Evolutionary conservation across 306 rosid genomes (phyloP).

Genomic region (Datisca glomerata): DNA sequence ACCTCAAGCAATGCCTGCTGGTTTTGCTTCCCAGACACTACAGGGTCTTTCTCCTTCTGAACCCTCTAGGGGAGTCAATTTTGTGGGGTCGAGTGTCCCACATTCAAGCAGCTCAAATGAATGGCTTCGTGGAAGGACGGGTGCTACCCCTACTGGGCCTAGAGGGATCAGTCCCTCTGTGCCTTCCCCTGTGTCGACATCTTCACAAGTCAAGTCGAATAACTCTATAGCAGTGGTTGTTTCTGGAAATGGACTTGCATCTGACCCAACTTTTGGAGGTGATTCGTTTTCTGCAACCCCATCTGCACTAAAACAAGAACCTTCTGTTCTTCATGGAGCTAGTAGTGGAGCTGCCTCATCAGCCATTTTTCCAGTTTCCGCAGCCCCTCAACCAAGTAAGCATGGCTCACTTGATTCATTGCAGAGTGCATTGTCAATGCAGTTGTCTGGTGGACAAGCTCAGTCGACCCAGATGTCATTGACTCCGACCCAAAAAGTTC

Average conservation of each 20-base stretch:
- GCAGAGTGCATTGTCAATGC: slow-evolving; percentile 47
- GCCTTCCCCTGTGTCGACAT: slow-evolving; percentile 24
- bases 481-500: slow-evolving; percentile 39
- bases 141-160: slow-evolving; percentile 40
- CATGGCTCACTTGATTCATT: slow-evolving; percentile 50
- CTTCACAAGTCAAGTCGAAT: slow-evolving; percentile 33
- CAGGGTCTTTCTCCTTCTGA: slow-evolving; percentile 36
- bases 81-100: slow-evolving; percentile 32
- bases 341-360: slow-evolving; percentile 32
- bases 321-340: slow-evolving; percentile 37
- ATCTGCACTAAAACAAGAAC: slow-evolving; percentile 36
- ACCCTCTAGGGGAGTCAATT: slow-evolving; percentile 23
- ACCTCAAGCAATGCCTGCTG: slow-evolving; percentile 44
- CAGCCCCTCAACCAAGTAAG: slow-evolving; percentile 40
- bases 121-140: slow-evolving; percentile 55
- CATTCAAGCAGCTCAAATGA: slow-evolving; percentile 38
- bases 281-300: slow-evolving; percentile 45
- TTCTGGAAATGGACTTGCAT: slow-evolving; percentile 71
- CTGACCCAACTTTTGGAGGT: slow-evolving; percentile 33
- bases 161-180: slow-evolving; percentile 40
- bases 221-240: slow-evolving; percentile 32
- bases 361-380: slow-evolving; percentile 43
- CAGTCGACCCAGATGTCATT: slow-evolving; percentile 38
- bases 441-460: slow-evolving; percentile 35
- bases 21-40: slow-evolving; percentile 29